phyloP scores from a whole-genome alignment of 1,284 basidiomycete species.

The Pseudozyma pruni region DNA sequence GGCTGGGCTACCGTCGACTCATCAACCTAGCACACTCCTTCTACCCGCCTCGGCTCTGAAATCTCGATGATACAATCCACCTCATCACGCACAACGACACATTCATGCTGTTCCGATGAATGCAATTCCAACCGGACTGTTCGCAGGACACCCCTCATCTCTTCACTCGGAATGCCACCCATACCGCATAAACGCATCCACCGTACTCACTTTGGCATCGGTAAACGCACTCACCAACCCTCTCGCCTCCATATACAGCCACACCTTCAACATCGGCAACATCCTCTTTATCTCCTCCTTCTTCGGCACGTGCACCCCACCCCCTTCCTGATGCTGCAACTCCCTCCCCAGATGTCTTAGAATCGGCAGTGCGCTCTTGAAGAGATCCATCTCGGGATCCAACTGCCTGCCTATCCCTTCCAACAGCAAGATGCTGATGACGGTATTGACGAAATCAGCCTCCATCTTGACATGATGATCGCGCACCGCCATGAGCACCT shows the following conservation, averaged over 20 bases:
- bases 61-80: constrained; percentile 4
- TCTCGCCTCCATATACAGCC: constrained; percentile 60
- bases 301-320: constrained; percentile 32
- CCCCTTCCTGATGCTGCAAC: constrained; percentile 34
- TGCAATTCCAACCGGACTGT: too few species aligned
- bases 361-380: constrained; percentile 64
- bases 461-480: constrained; percentile 98
- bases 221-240: constrained; percentile 43
- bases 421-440: constrained; percentile 89
- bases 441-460: constrained; percentile 97
- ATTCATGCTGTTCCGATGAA: too few species aligned
- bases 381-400: constrained; percentile 84
- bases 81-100: not conserved
- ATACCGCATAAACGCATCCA: constrained; percentile 63
- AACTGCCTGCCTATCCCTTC: constrained; percentile 96
- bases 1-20: constrained; percentile 7
- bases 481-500: constrained; percentile 87
- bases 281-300: constrained; percentile 36
- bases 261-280: constrained; percentile 62
- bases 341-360: constrained; percentile 57
- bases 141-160: too few species aligned
- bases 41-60: too few species aligned
- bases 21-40: too few species aligned
- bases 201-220: constrained; percentile 46
- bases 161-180: constrained; percentile 58